Base-by-base conservation (phyloP, 2,329 filamentous ascomycete species). In the Sporothrix globosa region DNA sequence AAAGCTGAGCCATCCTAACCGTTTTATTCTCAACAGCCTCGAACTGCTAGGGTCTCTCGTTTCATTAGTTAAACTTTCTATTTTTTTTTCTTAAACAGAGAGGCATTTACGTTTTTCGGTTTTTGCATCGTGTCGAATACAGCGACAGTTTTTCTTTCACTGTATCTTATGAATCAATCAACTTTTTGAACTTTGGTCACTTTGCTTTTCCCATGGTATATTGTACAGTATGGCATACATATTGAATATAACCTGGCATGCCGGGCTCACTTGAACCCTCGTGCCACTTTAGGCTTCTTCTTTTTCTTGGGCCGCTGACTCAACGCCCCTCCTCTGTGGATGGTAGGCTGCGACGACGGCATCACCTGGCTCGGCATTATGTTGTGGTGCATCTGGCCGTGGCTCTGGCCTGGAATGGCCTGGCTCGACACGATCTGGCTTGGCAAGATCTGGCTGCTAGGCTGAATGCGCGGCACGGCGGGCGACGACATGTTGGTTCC, bases 221-320 rank as follows among this genome's bases (percentile, higher is more conserved):
- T 58, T 7, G 9, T 58, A 11, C 27, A 58, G 11, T 39, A 58
- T 58, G 2, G 41, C 4, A 44, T 17, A 53, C 4, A 39, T 9
- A 39, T 34, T 27, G 24, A 44, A 17, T 27, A n/a, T 30, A 41
- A 60, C 9, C 14, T 41, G 9, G n/a, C 34, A 10, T 13, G 1
- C 11, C 10, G 10, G 21, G 10, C 13, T 50, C 68, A 74, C 73
- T 79, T 79, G 70, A 84, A 83, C 0, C 82, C 81, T 11, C 78
- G 79, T 75, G 78, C 81, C 75, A 79, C 81, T 77, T 82, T 83
- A 19, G 73, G 71, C 75, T 83, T 84, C 77, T 83, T 83, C 68
- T 77, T 79, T 72, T 83, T 84, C 68, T 77, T 80, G 71, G 74
- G 70, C 48, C 75, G 60, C 69, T 83, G 78, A 68, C 69, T 11